Conservation (phyloP, 768 basidiomycete genomes). For the Trametes cubensis region DNA sequence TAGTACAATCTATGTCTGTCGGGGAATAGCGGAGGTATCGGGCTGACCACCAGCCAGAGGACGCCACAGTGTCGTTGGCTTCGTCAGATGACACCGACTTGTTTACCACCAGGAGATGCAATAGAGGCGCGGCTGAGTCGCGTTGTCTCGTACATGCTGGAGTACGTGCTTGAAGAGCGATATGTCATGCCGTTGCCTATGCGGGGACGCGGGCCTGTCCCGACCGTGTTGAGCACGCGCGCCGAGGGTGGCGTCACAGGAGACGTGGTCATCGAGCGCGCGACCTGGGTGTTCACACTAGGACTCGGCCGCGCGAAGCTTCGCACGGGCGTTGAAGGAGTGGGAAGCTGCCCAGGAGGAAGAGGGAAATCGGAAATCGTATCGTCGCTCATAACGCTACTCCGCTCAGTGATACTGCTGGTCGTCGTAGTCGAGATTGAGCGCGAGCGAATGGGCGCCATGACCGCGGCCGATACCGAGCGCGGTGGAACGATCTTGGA, state of each 20-base stretch:
- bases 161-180: slow-evolving; percentile 32
- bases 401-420: not conserved
- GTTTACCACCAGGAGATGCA: slow-evolving; percentile 11
- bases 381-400: slow-evolving; percentile 4
- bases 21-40: too few relatives aligned
- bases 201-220: slow-evolving; percentile 41
- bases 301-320: not conserved
- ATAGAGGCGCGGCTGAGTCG: slow-evolving; percentile 20
- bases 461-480: slow-evolving; percentile 3
- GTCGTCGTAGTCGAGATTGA: slow-evolving; percentile 1
- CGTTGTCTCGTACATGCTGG: slow-evolving; percentile 23
- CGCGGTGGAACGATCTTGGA: slow-evolving; percentile 15
- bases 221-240: slow-evolving; percentile 22
- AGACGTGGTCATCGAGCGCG: not conserved
- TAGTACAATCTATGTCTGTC: too few relatives aligned
- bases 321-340: not conserved
- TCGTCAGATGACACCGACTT: slow-evolving; percentile 2
- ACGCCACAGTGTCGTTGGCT: too few relatives aligned
- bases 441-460: not conserved
- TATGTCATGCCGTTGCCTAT: slow-evolving; percentile 74
- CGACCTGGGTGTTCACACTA: slow-evolving; percentile 13
- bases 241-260: slow-evolving; percentile 13
- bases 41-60: too few relatives aligned
- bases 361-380: slow-evolving; percentile 17
- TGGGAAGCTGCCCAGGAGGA: not conserved